These are phyloP conservation scores for Thalassiosira sp. DNA, from an alignment of 352 stramenopile species.

Conservation along the genomic window DNA sequence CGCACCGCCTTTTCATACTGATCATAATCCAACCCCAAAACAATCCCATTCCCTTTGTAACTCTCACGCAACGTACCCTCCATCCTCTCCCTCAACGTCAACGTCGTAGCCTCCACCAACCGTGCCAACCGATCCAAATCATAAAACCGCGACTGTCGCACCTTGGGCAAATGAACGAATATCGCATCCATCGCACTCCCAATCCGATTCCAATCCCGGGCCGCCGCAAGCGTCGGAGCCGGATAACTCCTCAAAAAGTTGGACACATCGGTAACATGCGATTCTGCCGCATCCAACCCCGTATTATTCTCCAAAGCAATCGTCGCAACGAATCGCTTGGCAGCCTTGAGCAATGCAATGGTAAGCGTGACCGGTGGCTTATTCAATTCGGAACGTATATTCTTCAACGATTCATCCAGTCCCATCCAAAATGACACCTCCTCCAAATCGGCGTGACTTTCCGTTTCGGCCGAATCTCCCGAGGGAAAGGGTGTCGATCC, in stretches of 20 bases:
- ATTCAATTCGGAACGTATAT: conserved; percentile 65
- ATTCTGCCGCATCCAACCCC: conserved; percentile 66
- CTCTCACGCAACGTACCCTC: conserved; percentile 62
- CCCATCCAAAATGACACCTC: conserved; percentile 79
- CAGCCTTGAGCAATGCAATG: conserved; percentile 67
- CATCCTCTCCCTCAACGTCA: conserved; percentile 67
- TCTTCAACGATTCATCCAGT: conserved; percentile 56
- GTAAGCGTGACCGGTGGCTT: conserved; percentile 66
- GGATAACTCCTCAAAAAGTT: conserved; percentile 76
- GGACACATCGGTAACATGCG: conserved; percentile 60
- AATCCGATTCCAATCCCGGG: conserved; percentile 67
- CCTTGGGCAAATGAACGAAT: conserved; percentile 79
- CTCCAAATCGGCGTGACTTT: conserved; percentile 69
- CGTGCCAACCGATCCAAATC: conserved; percentile 66
- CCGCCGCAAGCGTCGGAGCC: conserved; percentile 55
- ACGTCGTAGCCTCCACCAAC: conserved; percentile 73
- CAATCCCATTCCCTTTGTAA: conserved; percentile 54
- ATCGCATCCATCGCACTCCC: conserved; percentile 51
- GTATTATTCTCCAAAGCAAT: conserved; percentile 82
- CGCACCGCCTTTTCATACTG: conserved; percentile 71
- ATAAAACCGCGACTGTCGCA: conserved; percentile 73
- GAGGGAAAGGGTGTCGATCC: conserved; percentile 65
- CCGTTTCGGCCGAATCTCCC: conserved; percentile 53
- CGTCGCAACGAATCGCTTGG: conserved; percentile 78
- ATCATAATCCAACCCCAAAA: conserved; percentile 72